A percentile compares a stretch with the other conserved stretches of the same genome.
phyloP scores from a whole-genome alignment of 2,329 filamentous ascomycete genomes.

The Arachnomyces sp. region DNA sequence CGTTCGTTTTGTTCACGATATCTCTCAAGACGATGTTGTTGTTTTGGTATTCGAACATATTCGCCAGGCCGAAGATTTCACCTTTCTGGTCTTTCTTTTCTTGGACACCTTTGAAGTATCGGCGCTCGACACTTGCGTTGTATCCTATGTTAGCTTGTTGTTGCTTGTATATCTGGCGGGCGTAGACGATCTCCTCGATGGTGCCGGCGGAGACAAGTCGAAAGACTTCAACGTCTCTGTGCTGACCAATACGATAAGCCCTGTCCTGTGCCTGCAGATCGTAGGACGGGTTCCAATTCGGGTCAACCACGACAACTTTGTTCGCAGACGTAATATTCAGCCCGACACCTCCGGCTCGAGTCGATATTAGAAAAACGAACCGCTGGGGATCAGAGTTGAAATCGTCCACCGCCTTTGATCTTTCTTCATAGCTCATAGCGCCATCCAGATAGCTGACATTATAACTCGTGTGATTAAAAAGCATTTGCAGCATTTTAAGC shows the following conservation, averaged over 20 bases:
- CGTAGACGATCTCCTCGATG: slow-evolving; percentile 95
- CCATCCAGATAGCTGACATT: slow-evolving; percentile 89
- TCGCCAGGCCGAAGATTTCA: slow-evolving; percentile 85
- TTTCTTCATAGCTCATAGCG: slow-evolving; percentile 71
- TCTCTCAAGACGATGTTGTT: slow-evolving; percentile 78
- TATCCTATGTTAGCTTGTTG: slow-evolving; percentile 98
- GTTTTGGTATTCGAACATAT: slow-evolving; percentile 75
- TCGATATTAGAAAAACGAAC: slow-evolving; percentile 94
- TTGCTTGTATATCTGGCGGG: slow-evolving; percentile 96
- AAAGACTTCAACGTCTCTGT: slow-evolving; percentile 89
- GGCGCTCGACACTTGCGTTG: slow-evolving; percentile 79
- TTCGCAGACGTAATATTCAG: slow-evolving; percentile 97
- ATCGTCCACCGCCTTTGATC: slow-evolving; percentile 72
- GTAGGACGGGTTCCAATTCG: slow-evolving; percentile 94
- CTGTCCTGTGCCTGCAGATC: slow-evolving; percentile 94
- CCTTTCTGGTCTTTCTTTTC: slow-evolving; percentile 74
- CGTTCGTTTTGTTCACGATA: slow-evolving; percentile 97
- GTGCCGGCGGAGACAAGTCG: slow-evolving; percentile 84
- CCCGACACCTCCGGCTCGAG: slow-evolving; percentile 84
- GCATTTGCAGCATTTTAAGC: slow-evolving; percentile 70
- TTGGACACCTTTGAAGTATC: slow-evolving; percentile 94
- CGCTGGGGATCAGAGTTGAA: slow-evolving; percentile 83
- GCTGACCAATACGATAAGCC: slow-evolving; percentile 91
- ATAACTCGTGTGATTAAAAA: slow-evolving; percentile 84
- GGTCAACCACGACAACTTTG: slow-evolving; percentile 94